A percentile compares a stretch with the other conserved stretches of the same genome.
These are phyloP conservation scores for Miscanthus sacchariflorus DNA, from an alignment of 202 grass and related monocot genomes.

Conservation along the genomic window DNA sequence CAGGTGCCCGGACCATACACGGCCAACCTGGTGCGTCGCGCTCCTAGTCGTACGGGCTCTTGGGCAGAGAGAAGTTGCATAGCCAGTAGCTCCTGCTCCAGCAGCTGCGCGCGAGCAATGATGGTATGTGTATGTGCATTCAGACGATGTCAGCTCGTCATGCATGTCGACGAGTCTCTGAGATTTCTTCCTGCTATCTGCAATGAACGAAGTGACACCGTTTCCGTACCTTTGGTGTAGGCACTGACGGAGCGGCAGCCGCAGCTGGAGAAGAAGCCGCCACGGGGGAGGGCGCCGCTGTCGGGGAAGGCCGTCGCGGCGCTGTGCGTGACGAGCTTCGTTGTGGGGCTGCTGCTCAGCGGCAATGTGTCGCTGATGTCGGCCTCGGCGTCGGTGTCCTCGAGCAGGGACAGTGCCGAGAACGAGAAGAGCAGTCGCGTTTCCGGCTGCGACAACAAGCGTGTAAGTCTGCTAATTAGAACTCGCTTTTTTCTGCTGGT, in stretches of 20 bases:
- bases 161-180: not conserved
- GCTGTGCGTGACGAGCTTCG: slow-evolving; percentile 74
- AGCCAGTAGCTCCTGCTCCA: not conserved
- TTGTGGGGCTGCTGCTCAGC: slow-evolving; percentile 65
- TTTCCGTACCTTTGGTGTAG: slow-evolving; percentile 36
- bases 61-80: not conserved
- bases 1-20: not conserved
- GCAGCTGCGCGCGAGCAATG: slow-evolving; percentile 21
- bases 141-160: not conserved
- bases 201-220: not conserved
- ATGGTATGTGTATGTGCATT: slow-evolving; percentile 54
- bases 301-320: slow-evolving; percentile 56
- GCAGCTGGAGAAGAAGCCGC: slow-evolving; percentile 84
- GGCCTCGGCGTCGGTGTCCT: not conserved
- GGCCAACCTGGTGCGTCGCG: not conserved
- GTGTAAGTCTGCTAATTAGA: slow-evolving; percentile 44
- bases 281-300: slow-evolving; percentile 55
- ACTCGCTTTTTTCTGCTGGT: not conserved
- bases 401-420: slow-evolving; percentile 25
- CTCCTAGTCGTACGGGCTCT: not conserved
- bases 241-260: slow-evolving; percentile 63
- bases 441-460: slow-evolving; percentile 59
- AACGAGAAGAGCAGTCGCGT: slow-evolving; percentile 22
- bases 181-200: not conserved
- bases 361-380: slow-evolving; percentile 46